These are phyloP conservation scores for Backusella parvicylindrica DNA, from an alignment of 192 early-diverging fungal species.

Conservation along the genomic window DNA sequence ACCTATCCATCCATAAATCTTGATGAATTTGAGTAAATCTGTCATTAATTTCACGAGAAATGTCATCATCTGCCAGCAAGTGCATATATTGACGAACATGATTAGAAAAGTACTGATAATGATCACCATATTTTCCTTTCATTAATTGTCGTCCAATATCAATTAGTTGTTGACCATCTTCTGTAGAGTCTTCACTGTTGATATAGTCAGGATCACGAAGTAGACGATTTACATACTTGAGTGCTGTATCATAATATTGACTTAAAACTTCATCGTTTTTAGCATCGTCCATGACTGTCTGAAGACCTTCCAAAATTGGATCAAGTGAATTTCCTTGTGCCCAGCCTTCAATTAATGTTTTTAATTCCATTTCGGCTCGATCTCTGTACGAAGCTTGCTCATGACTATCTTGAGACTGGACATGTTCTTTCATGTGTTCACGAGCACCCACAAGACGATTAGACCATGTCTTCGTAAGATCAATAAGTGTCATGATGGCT, in stretches of 20 bases:
- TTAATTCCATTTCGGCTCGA: conserved; percentile 31
- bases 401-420: neutral
- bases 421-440: neutral
- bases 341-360: conserved; percentile 40
- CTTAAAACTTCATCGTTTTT: conserved; percentile 21
- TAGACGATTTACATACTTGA: conserved; percentile 21
- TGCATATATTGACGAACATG: conserved; percentile 20
- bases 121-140: conserved; percentile 27
- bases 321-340: conserved; percentile 38
- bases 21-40: conserved; percentile 28
- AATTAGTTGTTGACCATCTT: conserved; percentile 20
- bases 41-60: conserved; percentile 20
- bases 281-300: conserved; percentile 20
- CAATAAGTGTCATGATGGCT: conserved; percentile 31
- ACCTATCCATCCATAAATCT: conserved; percentile 36
- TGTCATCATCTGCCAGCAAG: conserved; percentile 27
- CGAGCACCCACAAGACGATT: neutral
- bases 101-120: conserved; percentile 18
- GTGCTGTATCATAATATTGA: conserved; percentile 22
- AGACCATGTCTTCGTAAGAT: conserved; percentile 32
- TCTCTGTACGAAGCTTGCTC: conserved; percentile 19
- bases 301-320: conserved; percentile 26
- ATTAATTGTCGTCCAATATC: conserved; percentile 19
- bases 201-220: conserved; percentile 35
- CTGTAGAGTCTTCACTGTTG: conserved; percentile 14